phyloP scores from a whole-genome alignment of 208 protist species.

The Acanthamoeba triangularis region DNA sequence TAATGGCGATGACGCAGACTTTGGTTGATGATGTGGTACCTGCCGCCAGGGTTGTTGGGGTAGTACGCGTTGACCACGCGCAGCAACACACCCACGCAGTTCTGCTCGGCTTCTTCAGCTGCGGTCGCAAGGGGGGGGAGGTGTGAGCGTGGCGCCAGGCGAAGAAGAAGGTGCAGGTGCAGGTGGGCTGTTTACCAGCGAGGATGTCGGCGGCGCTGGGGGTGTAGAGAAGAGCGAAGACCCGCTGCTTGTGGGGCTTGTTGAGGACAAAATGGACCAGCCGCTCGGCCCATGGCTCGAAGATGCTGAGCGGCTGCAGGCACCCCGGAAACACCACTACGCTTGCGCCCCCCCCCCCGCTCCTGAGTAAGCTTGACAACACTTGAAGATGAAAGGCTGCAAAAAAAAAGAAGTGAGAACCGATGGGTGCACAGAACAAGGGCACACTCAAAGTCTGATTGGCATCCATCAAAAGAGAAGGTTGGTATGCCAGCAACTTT shows the following conservation, averaged over 20 bases:
- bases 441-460: not conserved
- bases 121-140: not conserved
- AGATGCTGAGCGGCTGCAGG: slow-evolving; percentile 71
- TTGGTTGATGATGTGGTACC: not conserved
- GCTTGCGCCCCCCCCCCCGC: not conserved
- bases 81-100: slow-evolving; percentile 35
- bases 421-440: slow-evolving; percentile 1
- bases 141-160: not conserved
- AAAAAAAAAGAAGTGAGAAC: not conserved
- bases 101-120: slow-evolving; percentile 14
- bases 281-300: slow-evolving; percentile 26
- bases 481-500: no score
- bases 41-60: slow-evolving; percentile 15
- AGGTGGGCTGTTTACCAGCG: not conserved
- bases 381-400: not conserved
- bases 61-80: slow-evolving; percentile 45
- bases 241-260: slow-evolving; percentile 16
- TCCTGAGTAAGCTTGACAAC: not conserved
- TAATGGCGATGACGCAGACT: not conserved
- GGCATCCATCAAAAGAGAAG: not conserved
- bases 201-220: slow-evolving; percentile 1
- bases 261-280: slow-evolving; percentile 25
- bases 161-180: not conserved
- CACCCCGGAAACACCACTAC: slow-evolving; percentile 42
- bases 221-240: slow-evolving; percentile 63